These are phyloP conservation scores for Aspergillus sp. DNA, from an alignment of 2,329 filamentous ascomycete genomes.

Conservation along the genomic window DNA sequence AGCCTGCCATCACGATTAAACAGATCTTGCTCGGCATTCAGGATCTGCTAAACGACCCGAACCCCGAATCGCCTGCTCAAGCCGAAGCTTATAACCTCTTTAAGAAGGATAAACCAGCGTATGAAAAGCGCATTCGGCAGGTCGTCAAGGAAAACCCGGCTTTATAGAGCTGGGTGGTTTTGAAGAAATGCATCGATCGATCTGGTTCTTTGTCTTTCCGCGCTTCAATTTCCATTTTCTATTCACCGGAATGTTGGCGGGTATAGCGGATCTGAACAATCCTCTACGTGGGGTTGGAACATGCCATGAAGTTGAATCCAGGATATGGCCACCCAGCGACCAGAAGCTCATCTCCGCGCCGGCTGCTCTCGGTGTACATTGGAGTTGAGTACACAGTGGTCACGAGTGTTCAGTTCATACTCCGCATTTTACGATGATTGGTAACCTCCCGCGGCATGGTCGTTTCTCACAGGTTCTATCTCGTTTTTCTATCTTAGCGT, in stretches of 20 bases:
- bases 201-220: background rate
- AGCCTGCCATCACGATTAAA: conserved; percentile 97
- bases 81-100: conserved; percentile 97
- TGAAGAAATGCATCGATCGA: background rate
- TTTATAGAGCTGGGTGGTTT: conserved; percentile 54
- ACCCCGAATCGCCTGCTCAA: conserved; percentile 94
- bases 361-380: background rate
- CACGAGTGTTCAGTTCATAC: background rate
- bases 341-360: background rate
- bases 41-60: conserved; percentile 92
- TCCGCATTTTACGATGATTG: conserved; percentile 7
- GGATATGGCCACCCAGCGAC: conserved; percentile 3
- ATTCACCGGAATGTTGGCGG: conserved; percentile 9
- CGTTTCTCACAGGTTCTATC: background rate
- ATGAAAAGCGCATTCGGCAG: conserved; percentile 84
- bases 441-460: conserved; percentile 2
- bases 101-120: conserved; percentile 84
- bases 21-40: conserved; percentile 96
- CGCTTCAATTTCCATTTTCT: background rate
- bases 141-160: conserved; percentile 90
- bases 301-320: background rate
- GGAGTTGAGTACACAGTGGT: background rate
- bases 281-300: conserved; percentile 12
- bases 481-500: conserved; percentile 29
- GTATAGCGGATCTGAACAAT: conserved; percentile 11